Conservation (phyloP, 768 basidiomycete genomes). For the Lactarius deliciosus region DNA sequence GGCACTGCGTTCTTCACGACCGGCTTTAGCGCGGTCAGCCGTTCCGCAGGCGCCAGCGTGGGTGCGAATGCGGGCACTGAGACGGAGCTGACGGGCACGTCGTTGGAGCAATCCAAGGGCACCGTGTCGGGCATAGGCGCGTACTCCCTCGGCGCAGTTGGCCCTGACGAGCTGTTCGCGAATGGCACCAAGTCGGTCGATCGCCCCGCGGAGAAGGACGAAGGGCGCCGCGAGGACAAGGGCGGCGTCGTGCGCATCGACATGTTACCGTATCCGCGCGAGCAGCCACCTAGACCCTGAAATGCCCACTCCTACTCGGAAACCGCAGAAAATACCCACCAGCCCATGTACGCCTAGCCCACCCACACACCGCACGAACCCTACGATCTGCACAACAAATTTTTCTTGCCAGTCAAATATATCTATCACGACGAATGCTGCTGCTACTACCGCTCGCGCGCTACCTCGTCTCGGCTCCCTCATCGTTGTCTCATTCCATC, state of each 20-base stretch:
- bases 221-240: neutral
- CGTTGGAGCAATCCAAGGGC: conserved; percentile 2
- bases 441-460: no score
- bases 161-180: conserved; percentile 2
- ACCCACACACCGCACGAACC: no score
- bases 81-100: neutral
- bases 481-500: no score
- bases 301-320: no score
- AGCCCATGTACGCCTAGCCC: no score
- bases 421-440: no score
- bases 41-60: neutral
- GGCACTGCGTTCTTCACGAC: neutral
- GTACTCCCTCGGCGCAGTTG: neutral
- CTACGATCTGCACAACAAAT: no score
- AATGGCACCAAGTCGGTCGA: neutral
- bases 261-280: conserved; percentile 7
- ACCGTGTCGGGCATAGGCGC: neutral
- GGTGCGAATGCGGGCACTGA: no score
- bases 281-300: conserved; percentile 11
- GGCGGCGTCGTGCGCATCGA: conserved; percentile 24
- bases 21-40: neutral
- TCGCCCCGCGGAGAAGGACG: neutral
- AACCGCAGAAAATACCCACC: no score
- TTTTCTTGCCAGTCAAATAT: no score
- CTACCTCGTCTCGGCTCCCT: no score